Percentiles rank a stretch among this genome's conserved stretches.
Evolutionary conservation across 805 yeast genomes (phyloP).

Genomic region (Wickerhamiella sorbophila): DNA sequence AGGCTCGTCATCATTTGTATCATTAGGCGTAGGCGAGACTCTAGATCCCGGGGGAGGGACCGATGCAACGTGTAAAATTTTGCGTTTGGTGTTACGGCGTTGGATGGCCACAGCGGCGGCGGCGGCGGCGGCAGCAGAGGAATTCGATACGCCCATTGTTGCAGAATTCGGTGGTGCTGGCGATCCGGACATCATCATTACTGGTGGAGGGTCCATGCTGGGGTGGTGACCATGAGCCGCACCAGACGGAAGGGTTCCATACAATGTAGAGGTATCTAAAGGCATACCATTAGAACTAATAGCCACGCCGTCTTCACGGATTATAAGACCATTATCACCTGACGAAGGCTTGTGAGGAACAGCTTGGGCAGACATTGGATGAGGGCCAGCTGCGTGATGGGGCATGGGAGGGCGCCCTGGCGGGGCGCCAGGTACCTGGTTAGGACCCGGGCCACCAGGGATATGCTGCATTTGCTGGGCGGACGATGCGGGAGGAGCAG

Average conservation of each 20-base stretch:
- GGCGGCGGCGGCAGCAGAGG: neutral
- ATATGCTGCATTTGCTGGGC: neutral
- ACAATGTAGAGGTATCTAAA: neutral
- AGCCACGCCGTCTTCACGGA: neutral
- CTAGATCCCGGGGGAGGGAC: neutral
- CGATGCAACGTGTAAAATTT: neutral
- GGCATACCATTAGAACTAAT: neutral
- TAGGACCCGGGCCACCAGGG: too few relatives aligned
- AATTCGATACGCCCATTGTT: neutral
- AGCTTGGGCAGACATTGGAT: neutral
- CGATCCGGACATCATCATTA: neutral
- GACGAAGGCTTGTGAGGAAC: neutral
- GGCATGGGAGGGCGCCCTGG: neutral
- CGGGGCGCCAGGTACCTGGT: neutral
- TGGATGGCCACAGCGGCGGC: neutral
- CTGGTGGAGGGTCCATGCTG: neutral
- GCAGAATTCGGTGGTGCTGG: neutral
- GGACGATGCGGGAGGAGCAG: neutral
- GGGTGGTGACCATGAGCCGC: neutral
- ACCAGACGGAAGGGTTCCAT: neutral
- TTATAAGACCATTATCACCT: neutral
- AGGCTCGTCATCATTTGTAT: neutral
- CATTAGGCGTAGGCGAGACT: neutral
- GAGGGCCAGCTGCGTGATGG: neutral
- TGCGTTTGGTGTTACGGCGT: slow-evolving; percentile 1